Evolutionary conservation across 805 yeast genomes (phyloP), one percentile per base, ranked within the genome.

Genomic region (Priceomyces melissophilus): DNA sequence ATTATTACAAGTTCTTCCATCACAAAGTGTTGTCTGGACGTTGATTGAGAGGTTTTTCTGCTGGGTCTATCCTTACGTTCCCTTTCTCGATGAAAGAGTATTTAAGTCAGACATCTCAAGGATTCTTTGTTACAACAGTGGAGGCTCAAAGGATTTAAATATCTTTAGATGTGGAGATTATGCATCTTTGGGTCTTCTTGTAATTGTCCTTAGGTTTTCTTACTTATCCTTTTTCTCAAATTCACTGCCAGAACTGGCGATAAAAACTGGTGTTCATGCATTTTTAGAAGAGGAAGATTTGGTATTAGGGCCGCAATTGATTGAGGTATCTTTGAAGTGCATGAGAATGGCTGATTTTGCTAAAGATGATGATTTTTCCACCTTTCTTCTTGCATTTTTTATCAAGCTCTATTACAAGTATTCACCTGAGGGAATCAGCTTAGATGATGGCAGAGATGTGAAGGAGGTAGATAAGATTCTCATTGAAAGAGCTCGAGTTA

Each of bases 191-290:
- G 73, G 78, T 0, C 53, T 63, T n/a, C 48, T 76, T 4, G 50
- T 75, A 14, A 53, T 71, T 11, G 50, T 75, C 3, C 35, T 76
- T 10, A 56, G 79, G 39, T 47, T 76, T 27, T 56, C 74, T 0
- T 67, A 67, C 44, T 49, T 73, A 10, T 63, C 79, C 1, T 49
- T 75, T 3, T 55, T 69, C 13, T 54, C 64, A 4, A 59, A 57
- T 47, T 29, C 32, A 4, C 9, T 12, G 32, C 32, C 32, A 6
- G 32, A 29, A 6, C 15, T 9, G 8, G 4, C 13, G 4, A 14
- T 29, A 14, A 20, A 20, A 20, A 5, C 25, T 4, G 25, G 25
- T 5, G 8, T 8, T 8, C 25, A 20, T 20, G 25, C 25, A 20
- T 20, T 20, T 4, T 8, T 20, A 20, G 15, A 8, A 6, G 32